These are phyloP conservation scores for Fibroporia radiculosa DNA, from an alignment of 768 basidiomycete species.

Conservation along the genomic window DNA sequence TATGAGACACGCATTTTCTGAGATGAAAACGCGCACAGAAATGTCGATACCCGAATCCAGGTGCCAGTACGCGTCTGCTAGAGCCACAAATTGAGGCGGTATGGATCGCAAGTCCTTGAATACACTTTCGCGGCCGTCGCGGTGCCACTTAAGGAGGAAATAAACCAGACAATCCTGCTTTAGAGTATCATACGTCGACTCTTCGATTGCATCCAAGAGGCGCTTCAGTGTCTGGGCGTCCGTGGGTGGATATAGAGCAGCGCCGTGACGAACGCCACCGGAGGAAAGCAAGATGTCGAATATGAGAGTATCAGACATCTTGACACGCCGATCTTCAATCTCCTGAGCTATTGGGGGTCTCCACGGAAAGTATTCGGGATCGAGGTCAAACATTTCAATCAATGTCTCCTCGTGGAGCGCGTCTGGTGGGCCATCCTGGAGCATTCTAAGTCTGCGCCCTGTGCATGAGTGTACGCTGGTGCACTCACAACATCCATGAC, in stretches of 20 bases:
- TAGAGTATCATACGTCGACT: slow-evolving; percentile 59
- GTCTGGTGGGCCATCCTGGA: too few species aligned
- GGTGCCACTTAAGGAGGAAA: slow-evolving; percentile 74
- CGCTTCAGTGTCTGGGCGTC: slow-evolving; percentile 44
- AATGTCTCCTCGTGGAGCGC: background rate
- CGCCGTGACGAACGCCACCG: slow-evolving; percentile 50
- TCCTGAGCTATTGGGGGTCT: slow-evolving; percentile 40
- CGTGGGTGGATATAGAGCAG: slow-evolving; percentile 58
- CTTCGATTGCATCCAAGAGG: slow-evolving; percentile 53
- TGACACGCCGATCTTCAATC: slow-evolving; percentile 56
- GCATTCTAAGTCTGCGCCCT: too few species aligned
- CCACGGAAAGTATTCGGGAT: slow-evolving; percentile 52
- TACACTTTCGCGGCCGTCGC: slow-evolving; percentile 49
- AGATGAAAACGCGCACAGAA: slow-evolving; percentile 39
- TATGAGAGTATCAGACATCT: slow-evolving; percentile 55
- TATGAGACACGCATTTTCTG: background rate
- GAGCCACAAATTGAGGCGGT: slow-evolving; percentile 64
- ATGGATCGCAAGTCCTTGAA: slow-evolving; percentile 52
- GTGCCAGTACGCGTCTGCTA: slow-evolving; percentile 84
- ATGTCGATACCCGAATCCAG: slow-evolving; percentile 65
- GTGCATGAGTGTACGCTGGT: too few species aligned
- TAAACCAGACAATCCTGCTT: slow-evolving; percentile 80
- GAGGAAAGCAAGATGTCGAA: slow-evolving; percentile 66
- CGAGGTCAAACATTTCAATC: slow-evolving; percentile 38
- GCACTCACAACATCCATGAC: too few species aligned